A percentile compares a stretch with the other conserved stretches of the same genome.
Conservation (phyloP, 495 filamentous ascomycete species). For the Aspergillus bridgeri region DNA sequence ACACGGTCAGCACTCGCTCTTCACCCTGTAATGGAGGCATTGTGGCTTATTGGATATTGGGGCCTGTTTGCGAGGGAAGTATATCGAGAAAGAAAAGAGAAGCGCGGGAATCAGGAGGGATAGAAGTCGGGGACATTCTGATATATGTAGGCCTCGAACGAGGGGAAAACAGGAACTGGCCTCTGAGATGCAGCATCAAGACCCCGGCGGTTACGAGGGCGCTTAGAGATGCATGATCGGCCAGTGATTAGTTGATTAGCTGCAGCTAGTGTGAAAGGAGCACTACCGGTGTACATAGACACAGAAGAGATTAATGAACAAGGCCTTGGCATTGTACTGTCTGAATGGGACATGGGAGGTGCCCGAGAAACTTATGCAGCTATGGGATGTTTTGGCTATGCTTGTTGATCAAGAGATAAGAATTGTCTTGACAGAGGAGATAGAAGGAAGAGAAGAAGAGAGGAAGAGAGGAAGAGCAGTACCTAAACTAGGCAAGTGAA, state of each 20-base stretch:
- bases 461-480: background rate
- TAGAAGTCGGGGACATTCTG: slow-evolving; percentile 2
- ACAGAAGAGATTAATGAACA: background rate
- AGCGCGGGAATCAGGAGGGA: slow-evolving; percentile 2
- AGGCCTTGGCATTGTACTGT: background rate
- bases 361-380: background rate
- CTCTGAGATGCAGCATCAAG: slow-evolving; percentile 16
- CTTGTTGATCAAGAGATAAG: background rate
- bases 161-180: slow-evolving; percentile 7
- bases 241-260: slow-evolving; percentile 11
- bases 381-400: background rate
- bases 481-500: too few species aligned
- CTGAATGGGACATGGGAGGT: background rate
- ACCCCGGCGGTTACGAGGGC: slow-evolving; percentile 22
- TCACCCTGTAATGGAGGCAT: slow-evolving; percentile 81
- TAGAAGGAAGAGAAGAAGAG: background rate
- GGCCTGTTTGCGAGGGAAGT: background rate
- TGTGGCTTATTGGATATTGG: slow-evolving; percentile 16
- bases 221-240: slow-evolving; percentile 17
- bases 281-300: slow-evolving; percentile 3
- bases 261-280: background rate
- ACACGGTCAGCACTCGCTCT: slow-evolving; percentile 77
- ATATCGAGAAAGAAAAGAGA: slow-evolving; percentile 3
- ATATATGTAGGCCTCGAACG: slow-evolving; percentile 3
- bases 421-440: background rate